Percentiles rank a stretch among this genome's conserved stretches.
phyloP scores from a whole-genome alignment of 2,329 filamentous ascomycete species.

The Trichoderma arundinaceum region DNA sequence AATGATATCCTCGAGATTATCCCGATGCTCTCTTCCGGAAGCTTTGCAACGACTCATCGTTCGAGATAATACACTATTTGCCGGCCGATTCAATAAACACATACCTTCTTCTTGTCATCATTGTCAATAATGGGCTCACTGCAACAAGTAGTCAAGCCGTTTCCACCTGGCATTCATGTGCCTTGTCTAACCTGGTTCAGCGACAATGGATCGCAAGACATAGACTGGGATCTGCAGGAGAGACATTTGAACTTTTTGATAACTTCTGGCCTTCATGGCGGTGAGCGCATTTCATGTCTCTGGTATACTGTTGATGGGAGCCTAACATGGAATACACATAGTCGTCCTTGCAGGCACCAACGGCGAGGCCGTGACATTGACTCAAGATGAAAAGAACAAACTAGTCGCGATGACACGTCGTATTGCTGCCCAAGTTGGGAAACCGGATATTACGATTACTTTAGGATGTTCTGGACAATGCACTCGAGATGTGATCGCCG shows the following conservation, averaged over 20 bases:
- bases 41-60: too few species aligned
- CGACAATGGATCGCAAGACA: conserved; percentile 54
- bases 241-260: conserved; percentile 52
- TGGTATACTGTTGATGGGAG: too few species aligned
- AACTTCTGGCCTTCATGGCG: conserved; percentile 57
- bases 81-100: too few species aligned
- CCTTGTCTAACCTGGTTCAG: conserved; percentile 62
- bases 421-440: conserved; percentile 62
- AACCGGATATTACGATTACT: conserved; percentile 64
- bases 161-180: conserved; percentile 60
- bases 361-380: conserved; percentile 74
- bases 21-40: neutral
- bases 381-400: conserved; percentile 65
- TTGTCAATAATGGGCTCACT: conserved; percentile 41
- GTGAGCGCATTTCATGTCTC: conserved; percentile 38
- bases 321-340: conserved; percentile 33
- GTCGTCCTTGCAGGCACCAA: conserved; percentile 75
- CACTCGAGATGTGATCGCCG: conserved; percentile 68
- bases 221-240: conserved; percentile 61
- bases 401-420: conserved; percentile 67
- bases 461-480: conserved; percentile 70
- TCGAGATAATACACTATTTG: neutral
- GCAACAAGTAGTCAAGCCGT: conserved; percentile 33
- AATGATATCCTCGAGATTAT: neutral
- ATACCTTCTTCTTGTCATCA: neutral